Conservation (phyloP, 2,329 filamentous ascomycete genomes). For the Cladosporium oxysporum region DNA sequence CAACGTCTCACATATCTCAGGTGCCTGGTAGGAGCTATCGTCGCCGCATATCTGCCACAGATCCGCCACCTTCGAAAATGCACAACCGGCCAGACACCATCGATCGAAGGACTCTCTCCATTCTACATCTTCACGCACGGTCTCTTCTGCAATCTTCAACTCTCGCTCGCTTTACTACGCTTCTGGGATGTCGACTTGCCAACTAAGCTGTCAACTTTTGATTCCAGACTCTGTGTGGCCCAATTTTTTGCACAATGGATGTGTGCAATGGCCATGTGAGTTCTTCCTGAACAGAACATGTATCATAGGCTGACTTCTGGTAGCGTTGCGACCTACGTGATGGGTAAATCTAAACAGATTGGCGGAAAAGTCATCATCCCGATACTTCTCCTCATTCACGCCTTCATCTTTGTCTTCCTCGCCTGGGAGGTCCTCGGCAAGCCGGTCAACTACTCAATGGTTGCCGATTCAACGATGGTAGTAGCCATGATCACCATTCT, state of each 20-base stretch:
- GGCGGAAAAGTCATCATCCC: not conserved
- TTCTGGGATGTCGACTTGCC: not conserved
- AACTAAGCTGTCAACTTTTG: not conserved
- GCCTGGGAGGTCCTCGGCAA: not conserved
- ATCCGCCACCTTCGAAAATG: not conserved
- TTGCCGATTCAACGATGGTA: not conserved
- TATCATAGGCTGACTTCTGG: not conserved
- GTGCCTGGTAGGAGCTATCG: not conserved
- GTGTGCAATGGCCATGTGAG: not conserved
- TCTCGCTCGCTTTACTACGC: not conserved
- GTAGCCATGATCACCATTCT: not conserved
- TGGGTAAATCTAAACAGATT: not conserved
- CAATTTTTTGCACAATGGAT: not conserved
- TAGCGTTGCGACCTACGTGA: not conserved
- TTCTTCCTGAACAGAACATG: not conserved
- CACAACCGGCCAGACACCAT: not conserved
- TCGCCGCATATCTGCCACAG: constrained; percentile 8
- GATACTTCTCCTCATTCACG: not conserved
- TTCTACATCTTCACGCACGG: not conserved
- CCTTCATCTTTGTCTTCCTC: not conserved
- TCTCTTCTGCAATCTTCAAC: not conserved
- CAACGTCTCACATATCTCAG: not conserved
- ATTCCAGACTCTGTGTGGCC: not conserved
- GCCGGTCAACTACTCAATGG: not conserved
- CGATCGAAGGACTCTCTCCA: not conserved